phyloP scores from a whole-genome alignment of 2,329 filamentous ascomycete species.

The Penicillium sp. region DNA sequence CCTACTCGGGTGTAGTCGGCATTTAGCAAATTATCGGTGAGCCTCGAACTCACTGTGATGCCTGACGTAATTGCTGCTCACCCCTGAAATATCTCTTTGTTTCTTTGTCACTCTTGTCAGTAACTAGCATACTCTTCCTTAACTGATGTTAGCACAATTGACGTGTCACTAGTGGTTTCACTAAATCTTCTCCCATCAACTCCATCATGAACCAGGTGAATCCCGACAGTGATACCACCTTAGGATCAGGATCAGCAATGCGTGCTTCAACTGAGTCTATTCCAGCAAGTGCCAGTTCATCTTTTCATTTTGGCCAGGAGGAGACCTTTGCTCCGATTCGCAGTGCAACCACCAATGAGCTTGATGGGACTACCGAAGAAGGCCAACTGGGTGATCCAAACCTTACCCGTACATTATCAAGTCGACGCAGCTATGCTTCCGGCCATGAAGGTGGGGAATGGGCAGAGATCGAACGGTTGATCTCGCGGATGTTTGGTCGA shows the following conservation, averaged over 20 bases:
- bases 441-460: conserved; percentile 27
- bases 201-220: conserved; percentile 1
- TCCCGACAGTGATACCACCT: not conserved
- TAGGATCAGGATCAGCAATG: not conserved
- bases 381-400: conserved; percentile 14
- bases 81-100: not conserved
- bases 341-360: conserved; percentile 3
- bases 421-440: conserved; percentile 22
- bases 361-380: not conserved
- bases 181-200: not conserved
- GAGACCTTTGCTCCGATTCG: conserved; percentile 11
- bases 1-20: conserved; percentile 1
- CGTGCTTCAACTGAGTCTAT: not conserved
- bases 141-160: not conserved
- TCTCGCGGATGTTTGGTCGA: conserved; percentile 66
- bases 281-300: not conserved
- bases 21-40: not conserved
- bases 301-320: conserved; percentile 1
- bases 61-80: conserved; percentile 17
- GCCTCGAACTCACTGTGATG: conserved; percentile 5
- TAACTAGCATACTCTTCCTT: not conserved
- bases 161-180: not conserved
- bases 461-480: conserved; percentile 42
- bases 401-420: conserved; percentile 22
- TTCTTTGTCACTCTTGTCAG: not conserved